Conservation (phyloP, 1,284 basidiomycete genomes). For the Lignosus rhinocerotis region DNA sequence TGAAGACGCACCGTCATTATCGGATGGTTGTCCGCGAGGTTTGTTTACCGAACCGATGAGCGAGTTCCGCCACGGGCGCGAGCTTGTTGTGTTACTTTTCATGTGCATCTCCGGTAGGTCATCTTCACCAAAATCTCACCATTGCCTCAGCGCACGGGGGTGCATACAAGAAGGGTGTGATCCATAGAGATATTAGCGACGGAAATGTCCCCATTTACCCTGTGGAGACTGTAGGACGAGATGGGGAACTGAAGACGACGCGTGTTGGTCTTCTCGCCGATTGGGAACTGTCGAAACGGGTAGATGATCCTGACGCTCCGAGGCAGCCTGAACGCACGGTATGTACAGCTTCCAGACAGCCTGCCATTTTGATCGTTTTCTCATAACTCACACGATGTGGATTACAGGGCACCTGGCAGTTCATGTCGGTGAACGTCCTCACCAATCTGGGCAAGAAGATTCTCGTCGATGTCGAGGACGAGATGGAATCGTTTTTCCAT, state of each 20-base stretch:
- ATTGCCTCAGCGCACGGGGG: constrained; percentile 4
- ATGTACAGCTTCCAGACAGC: not conserved
- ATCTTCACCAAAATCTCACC: not conserved
- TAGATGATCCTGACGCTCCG: not conserved
- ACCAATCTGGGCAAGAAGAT: not conserved
- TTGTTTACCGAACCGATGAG: not conserved
- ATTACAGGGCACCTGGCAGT: constrained; percentile 20
- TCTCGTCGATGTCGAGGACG: constrained; percentile 4
- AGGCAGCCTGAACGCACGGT: constrained; percentile 13
- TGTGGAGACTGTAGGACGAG: not conserved
- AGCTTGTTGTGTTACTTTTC: not conserved
- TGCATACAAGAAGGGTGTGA: constrained; percentile 4
- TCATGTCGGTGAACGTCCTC: constrained; percentile 7
- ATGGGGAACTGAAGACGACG: not conserved
- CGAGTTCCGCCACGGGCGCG: not conserved
- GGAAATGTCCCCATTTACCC: constrained; percentile 12
- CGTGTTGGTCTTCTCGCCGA: constrained; percentile 6
- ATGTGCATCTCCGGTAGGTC: not conserved
- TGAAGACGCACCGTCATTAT: not conserved
- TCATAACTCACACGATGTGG: not conserved
- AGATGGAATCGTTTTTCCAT: constrained; percentile 20
- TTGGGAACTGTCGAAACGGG: constrained; percentile 16
- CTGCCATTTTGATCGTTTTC: too few relatives aligned
- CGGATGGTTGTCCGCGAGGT: not conserved
- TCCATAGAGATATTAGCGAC: constrained; percentile 16